Conservation (phyloP, 2,329 filamentous ascomycete genomes). For the Fusarium verrucosum region DNA sequence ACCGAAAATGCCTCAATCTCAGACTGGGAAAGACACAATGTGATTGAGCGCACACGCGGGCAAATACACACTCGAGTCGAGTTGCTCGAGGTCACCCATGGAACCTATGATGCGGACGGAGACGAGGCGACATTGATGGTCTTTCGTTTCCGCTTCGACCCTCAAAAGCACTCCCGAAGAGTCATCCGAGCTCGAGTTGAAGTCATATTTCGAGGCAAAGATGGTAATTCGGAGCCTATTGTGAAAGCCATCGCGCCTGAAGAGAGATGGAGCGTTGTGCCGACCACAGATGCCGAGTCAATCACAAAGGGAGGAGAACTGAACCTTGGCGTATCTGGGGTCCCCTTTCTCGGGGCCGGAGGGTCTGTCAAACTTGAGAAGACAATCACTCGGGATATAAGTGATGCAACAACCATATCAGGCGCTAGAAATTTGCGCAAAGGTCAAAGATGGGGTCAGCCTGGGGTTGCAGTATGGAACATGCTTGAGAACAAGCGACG, state of each 20-base stretch:
- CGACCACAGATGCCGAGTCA: constrained; percentile 2
- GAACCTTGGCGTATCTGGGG: background rate
- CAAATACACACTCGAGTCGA: constrained; percentile 15
- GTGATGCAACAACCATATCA: background rate
- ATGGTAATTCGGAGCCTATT: background rate
- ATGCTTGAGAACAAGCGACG: background rate
- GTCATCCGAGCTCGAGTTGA: background rate
- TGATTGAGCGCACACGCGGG: constrained; percentile 9
- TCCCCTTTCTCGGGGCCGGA: background rate
- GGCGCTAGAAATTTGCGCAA: background rate
- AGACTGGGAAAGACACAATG: constrained; percentile 19
- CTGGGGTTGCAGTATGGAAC: background rate
- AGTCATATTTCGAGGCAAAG: background rate
- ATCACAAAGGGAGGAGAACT: background rate
- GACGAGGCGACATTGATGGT: constrained; percentile 14
- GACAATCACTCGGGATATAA: background rate
- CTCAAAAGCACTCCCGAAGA: background rate
- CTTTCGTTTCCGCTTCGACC: background rate
- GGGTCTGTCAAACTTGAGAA: background rate
- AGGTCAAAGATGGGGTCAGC: background rate
- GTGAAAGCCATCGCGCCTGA: constrained; percentile 5
- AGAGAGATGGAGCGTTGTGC: constrained; percentile 15
- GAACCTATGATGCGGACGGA: constrained; percentile 6
- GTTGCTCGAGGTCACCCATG: constrained; percentile 5
- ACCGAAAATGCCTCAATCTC: constrained; percentile 8